Evolutionary conservation across 2,329 filamentous ascomycete species (phyloP).

Genomic region (Aspergillus costaricaensis): DNA sequence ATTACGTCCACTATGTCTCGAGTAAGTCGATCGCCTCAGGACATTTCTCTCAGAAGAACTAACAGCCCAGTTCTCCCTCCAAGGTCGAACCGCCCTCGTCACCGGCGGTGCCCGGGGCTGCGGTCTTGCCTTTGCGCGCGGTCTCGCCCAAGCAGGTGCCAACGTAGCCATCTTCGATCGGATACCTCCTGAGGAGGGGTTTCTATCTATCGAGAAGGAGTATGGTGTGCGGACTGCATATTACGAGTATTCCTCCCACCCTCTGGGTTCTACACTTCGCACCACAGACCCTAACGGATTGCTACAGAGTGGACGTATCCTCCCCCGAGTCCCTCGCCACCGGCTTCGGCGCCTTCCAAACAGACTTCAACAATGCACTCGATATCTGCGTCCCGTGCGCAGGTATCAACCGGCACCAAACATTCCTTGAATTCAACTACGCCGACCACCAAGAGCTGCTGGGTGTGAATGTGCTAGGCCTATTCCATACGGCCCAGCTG

Average conservation of each 20-base stretch:
- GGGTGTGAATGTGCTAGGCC: conserved; percentile 48
- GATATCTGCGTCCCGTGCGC: conserved; percentile 51
- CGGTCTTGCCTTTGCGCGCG: conserved; percentile 49
- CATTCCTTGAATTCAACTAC: conserved; percentile 49
- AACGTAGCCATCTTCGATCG: conserved; percentile 52
- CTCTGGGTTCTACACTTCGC: no score
- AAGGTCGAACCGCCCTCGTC: conserved; percentile 50
- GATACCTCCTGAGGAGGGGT: conserved; percentile 42
- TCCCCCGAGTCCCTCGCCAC: conserved; percentile 32
- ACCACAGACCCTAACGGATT: neutral
- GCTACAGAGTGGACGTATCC: conserved; percentile 43
- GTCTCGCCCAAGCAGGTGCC: conserved; percentile 51
- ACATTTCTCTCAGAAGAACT: conserved; percentile 1
- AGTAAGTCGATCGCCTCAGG: conserved; percentile 15
- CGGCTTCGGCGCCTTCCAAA: conserved; percentile 37
- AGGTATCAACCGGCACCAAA: conserved; percentile 49
- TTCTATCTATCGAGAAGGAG: conserved; percentile 45
- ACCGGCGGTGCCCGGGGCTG: conserved; percentile 52
- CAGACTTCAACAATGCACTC: conserved; percentile 39
- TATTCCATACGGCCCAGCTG: conserved; percentile 52
- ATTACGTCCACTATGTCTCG: conserved; percentile 23
- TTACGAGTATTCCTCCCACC: conserved; percentile 35
- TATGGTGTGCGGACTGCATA: conserved; percentile 46
- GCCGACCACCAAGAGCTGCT: conserved; percentile 47
- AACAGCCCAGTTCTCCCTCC: conserved; percentile 49